phyloP scores from a whole-genome alignment of 2,329 filamentous ascomycete genomes.

The Dactylellina parvicollis region DNA sequence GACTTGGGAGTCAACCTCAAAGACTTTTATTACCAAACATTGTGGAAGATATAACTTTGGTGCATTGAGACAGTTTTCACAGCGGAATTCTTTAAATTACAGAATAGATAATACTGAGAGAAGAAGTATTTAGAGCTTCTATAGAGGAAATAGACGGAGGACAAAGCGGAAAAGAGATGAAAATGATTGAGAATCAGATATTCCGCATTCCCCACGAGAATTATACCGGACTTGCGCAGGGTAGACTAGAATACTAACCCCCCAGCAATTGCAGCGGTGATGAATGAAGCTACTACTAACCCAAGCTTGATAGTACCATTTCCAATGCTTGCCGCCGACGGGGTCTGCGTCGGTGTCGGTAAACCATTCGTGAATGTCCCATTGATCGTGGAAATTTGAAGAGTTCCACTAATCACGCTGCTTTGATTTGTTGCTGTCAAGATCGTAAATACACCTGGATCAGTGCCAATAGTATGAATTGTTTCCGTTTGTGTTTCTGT shows the following conservation, averaged over 20 bases:
- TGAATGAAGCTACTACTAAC: conserved; percentile 1
- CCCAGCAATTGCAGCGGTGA: background rate
- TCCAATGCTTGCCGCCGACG: conserved; percentile 5
- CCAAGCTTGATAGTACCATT: conserved; percentile 10
- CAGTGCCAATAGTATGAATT: conserved; percentile 31
- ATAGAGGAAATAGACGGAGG: no score
- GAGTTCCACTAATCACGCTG: background rate
- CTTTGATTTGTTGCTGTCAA: conserved; percentile 16
- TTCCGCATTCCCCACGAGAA: no score
- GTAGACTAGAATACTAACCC: background rate
- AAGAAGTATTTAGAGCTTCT: no score
- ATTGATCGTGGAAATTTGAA: background rate
- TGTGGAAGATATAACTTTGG: no score
- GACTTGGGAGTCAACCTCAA: no score
- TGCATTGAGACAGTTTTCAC: no score
- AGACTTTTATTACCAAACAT: no score
- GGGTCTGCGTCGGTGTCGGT: conserved; percentile 3
- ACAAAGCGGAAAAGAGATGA: background rate
- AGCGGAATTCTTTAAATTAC: no score
- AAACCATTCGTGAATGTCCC: background rate
- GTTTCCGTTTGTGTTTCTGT: conserved; percentile 1
- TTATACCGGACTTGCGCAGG: no score
- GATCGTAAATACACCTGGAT: conserved; percentile 26
- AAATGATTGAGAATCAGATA: background rate
- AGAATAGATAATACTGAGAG: no score